Evolutionary conservation across 2,329 filamentous ascomycete species (phyloP), one percentile per base, ranked within the genome.

Genomic region (Calcarisporium arbuscula): DNA sequence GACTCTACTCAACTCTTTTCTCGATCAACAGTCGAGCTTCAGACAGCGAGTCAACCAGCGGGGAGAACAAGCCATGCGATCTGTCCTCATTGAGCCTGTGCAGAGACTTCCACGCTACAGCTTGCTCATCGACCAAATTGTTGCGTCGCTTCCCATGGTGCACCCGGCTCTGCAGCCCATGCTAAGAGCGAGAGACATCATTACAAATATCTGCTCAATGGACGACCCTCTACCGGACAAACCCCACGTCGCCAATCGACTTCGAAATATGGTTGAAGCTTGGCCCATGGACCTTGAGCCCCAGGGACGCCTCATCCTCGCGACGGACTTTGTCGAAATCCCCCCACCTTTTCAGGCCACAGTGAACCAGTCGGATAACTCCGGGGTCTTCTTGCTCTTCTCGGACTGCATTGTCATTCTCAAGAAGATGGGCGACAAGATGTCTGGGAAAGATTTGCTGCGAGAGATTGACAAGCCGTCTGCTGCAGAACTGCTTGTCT

Each of bases 201-300:
- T 98, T 46, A 88, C 89, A 15, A 92, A 94, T 35, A 98, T 98
- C 28, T 98, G 92, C 60, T 94, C 90, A 12, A 81, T 95, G 63
- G 90, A 95, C 49, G 84, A 64, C 54, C 84, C 51, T 50, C 68
- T 58, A 49, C 75, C 67, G 4, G 82, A 86, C 50, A 84, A 87
- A 46, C 79, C 80, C 8, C 83, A 85, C 46, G 70, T 86, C 28
- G 74, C 82, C 21, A 82, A 79, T 46, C 79, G 85, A 27, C 65
- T 95, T 30, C 80, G 81, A 43, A 81, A 82, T 44, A 74, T 92
- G 57, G 74, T 94, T 27, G 78, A 85, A 49, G 76, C 72, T 29
- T 94, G 87, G 86, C 86, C 87, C 2, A 53, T 64, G 16, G 73
- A 80, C 32, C 72, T 89, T 17, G 75, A 81, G 46, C 82, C 85